These are phyloP conservation scores for Starmerella etchellsii DNA, from an alignment of 805 yeast species.

Conservation along the genomic window DNA sequence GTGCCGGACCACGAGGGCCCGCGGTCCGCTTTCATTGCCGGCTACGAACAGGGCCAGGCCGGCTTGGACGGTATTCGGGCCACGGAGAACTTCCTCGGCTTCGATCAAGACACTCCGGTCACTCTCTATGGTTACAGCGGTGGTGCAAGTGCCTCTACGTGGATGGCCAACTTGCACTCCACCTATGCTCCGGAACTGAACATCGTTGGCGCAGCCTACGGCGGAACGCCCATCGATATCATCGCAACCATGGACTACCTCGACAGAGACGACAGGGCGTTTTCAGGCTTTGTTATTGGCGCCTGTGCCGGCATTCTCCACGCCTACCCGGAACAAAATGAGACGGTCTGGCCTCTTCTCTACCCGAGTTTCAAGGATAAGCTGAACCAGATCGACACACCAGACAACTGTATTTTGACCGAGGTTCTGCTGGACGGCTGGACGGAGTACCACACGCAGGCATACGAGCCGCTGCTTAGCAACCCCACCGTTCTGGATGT, in stretches of 20 bases:
- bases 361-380: slow-evolving; percentile 8
- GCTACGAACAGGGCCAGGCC: slow-evolving; percentile 21
- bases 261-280: slow-evolving; percentile 6
- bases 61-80: slow-evolving; percentile 24
- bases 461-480: slow-evolving; percentile 18
- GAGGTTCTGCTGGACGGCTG: slow-evolving; percentile 1
- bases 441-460: slow-evolving; percentile 5
- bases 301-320: slow-evolving; percentile 20
- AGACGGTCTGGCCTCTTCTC: slow-evolving; percentile 1
- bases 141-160: slow-evolving; percentile 20
- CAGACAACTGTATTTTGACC: background rate
- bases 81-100: background rate
- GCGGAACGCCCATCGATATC: slow-evolving; percentile 16
- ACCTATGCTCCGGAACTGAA: slow-evolving; percentile 24
- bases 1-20: slow-evolving; percentile 26
- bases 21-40: slow-evolving; percentile 23
- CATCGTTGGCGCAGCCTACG: slow-evolving; percentile 20
- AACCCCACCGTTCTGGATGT: slow-evolving; percentile 6
- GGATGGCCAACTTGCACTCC: slow-evolving; percentile 23
- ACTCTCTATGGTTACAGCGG: slow-evolving; percentile 13
- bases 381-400: background rate
- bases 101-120: background rate
- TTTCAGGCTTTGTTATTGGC: slow-evolving; percentile 21
- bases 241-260: slow-evolving; percentile 11
- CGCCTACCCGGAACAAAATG: slow-evolving; percentile 17